phyloP scores from a whole-genome alignment of 768 basidiomycete species.

The Leccinum aurantiacum region DNA sequence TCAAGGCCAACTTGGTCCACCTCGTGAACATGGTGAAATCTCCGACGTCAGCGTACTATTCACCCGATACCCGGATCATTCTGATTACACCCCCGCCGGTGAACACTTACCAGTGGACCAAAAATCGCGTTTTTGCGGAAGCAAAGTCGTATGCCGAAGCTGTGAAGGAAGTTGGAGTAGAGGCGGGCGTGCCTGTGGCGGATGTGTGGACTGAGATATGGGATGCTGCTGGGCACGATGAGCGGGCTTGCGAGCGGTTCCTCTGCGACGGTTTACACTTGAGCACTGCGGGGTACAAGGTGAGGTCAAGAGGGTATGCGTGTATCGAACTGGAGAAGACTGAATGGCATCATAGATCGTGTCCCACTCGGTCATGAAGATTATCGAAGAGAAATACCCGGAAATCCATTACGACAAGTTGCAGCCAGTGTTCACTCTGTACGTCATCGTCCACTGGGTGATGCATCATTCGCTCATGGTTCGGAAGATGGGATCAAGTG shows the following conservation, averaged over 20 bases:
- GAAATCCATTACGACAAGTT: slow-evolving; percentile 69
- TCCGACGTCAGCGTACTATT: slow-evolving; percentile 63
- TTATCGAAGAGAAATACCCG: slow-evolving; percentile 58
- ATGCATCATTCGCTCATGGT: neutral
- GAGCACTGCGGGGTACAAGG: slow-evolving; percentile 68
- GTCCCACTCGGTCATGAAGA: slow-evolving; percentile 60
- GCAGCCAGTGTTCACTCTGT: slow-evolving; percentile 45
- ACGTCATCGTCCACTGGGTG: neutral
- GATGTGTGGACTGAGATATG: slow-evolving; percentile 79
- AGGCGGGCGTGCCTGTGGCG: slow-evolving; percentile 57
- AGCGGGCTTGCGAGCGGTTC: slow-evolving; percentile 50
- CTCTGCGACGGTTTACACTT: slow-evolving; percentile 81
- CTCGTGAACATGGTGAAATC: slow-evolving; percentile 65
- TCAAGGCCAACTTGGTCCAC: slow-evolving; percentile 58
- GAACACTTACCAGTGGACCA: slow-evolving; percentile 55
- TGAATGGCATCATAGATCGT: slow-evolving; percentile 48
- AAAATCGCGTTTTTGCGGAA: slow-evolving; percentile 53
- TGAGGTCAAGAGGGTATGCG: slow-evolving; percentile 34
- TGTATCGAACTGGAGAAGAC: slow-evolving; percentile 1
- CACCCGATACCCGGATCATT: slow-evolving; percentile 71
- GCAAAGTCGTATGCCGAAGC: slow-evolving; percentile 73
- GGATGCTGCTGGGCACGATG: slow-evolving; percentile 61
- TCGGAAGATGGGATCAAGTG: neutral
- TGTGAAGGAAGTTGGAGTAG: slow-evolving; percentile 57
- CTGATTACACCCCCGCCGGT: slow-evolving; percentile 87